phyloP scores from a whole-genome alignment of 2,329 filamentous ascomycete genomes.

The Cladorrhinum sp. region DNA sequence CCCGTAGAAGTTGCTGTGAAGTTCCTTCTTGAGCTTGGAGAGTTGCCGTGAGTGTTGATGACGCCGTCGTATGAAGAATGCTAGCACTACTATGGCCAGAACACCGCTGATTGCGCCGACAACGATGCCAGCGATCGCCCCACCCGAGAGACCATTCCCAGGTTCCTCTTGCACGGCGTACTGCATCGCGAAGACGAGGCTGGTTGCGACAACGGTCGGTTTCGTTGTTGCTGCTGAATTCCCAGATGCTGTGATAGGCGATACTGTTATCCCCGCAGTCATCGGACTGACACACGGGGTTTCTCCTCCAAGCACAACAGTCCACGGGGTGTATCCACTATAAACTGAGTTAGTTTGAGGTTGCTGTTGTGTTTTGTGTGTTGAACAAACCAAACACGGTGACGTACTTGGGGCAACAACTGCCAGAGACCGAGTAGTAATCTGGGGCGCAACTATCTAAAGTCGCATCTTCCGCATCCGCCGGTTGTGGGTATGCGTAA shows the following conservation, averaged over 20 bases:
- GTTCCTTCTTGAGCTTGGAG: slow-evolving; percentile 2
- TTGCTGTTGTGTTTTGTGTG: background rate
- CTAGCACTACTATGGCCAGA: background rate
- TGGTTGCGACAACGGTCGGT: slow-evolving; percentile 17
- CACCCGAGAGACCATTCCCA: slow-evolving; percentile 8
- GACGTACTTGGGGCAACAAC: slow-evolving; percentile 25
- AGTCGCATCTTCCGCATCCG: slow-evolving; percentile 7
- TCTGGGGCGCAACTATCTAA: slow-evolving; percentile 18
- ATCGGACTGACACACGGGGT: slow-evolving; percentile 22
- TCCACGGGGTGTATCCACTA: slow-evolving; percentile 22
- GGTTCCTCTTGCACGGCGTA: slow-evolving; percentile 15
- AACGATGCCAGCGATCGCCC: slow-evolving; percentile 12
- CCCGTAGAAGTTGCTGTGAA: slow-evolving; percentile 8
- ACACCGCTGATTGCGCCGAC: background rate
- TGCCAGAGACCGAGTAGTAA: slow-evolving; percentile 19
- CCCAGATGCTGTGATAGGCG: background rate
- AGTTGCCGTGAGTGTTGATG: background rate
- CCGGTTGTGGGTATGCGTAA: slow-evolving; percentile 6
- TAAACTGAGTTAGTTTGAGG: background rate
- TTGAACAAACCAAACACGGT: background rate
- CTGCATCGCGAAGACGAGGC: slow-evolving; percentile 21
- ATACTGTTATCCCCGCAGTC: slow-evolving; percentile 3
- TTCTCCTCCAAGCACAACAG: slow-evolving; percentile 16
- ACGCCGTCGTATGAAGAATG: slow-evolving; percentile 1
- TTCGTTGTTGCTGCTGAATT: slow-evolving; percentile 1